Evolutionary conservation across 2,329 filamentous ascomycete genomes (phyloP).

Genomic region (Monilinia fructigena): DNA sequence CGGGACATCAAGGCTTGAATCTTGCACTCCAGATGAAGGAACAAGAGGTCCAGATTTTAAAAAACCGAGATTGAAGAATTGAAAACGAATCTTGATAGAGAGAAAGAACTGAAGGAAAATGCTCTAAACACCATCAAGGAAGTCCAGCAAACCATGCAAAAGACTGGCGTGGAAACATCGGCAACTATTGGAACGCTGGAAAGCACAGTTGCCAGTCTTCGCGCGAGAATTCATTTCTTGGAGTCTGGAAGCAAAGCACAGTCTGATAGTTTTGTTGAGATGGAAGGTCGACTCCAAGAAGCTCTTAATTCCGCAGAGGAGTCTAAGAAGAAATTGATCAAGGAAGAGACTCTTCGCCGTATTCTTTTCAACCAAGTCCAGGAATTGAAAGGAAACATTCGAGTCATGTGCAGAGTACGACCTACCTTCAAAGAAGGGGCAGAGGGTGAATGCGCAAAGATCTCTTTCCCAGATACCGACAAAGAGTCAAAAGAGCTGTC

Average conservation of each 20-base stretch:
- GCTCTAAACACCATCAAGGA: conserved; percentile 51
- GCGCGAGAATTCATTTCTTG: conserved; percentile 82
- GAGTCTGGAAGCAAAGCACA: conserved; percentile 89
- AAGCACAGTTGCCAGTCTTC: conserved; percentile 70
- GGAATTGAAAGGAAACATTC: conserved; percentile 96
- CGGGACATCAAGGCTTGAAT: conserved; percentile 45
- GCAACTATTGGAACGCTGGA: conserved; percentile 67
- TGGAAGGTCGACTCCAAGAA: conserved; percentile 77
- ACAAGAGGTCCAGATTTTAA: conserved; percentile 52
- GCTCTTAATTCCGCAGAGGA: conserved; percentile 68
- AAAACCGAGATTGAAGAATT: conserved; percentile 49
- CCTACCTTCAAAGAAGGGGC: conserved; percentile 62
- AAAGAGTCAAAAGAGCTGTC: conserved; percentile 87
- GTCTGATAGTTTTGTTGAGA: conserved; percentile 77
- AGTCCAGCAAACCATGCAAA: conserved; percentile 40
- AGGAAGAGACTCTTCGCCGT: conserved; percentile 84
- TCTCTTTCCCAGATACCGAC: conserved; percentile 74
- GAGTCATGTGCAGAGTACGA: conserved; percentile 94
- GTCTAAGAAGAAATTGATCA: conserved; percentile 78
- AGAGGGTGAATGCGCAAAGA: conserved; percentile 64
- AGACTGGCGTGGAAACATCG: conserved; percentile 57
- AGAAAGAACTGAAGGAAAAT: conserved; percentile 51
- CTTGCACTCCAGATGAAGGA: conserved; percentile 47
- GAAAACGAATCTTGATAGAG: conserved; percentile 55
- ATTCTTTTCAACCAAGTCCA: conserved; percentile 98